Evolutionary conservation across 1,284 basidiomycete genomes (phyloP), one percentile per base, ranked within the genome.

Genomic region (Kalmanozyma brasiliensis): DNA sequence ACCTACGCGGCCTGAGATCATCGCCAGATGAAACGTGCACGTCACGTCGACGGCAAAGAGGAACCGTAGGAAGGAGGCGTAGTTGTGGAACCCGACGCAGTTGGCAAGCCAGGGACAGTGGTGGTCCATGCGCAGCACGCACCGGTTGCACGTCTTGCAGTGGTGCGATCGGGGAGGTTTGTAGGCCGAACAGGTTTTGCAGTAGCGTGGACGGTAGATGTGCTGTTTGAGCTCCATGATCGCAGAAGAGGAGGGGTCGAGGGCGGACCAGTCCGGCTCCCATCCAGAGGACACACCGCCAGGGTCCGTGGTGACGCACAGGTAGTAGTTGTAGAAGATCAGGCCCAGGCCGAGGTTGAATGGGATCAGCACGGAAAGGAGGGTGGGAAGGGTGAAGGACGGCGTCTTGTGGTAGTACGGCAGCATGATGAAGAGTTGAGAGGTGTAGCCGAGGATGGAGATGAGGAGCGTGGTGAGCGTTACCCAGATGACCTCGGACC

Each of bases 21-120:
- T 65, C 17, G 41, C 41, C 6, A 80, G 52, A 45, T 73, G 76
- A 26, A 61, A 71, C 22, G 56, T 84, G 80, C 91, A 93, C 8
- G 92, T 88, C n/a, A 94, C 37, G 79, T 95, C 91, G 52, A 98
- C 94, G 74, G 83, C 86, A 87, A 82, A 92, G 2, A 83, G 60
- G 42, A 83, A 82, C 22, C 82, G 74, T 13, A 83, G 46, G 43
- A 83, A 84, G 56, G 78, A 74, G 24, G 80, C 76, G 66, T 84
- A 82, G 44, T 83, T 84, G 24, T 71, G 48, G 16, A 77, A 63
- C 8, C 81, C 83, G 3, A 83, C 79, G 56, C 83, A 84, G 80
- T 92, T 92, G 78, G 78, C 80, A 10, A 82, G 47, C 81, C 81
- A 82, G 35, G 81, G 81, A 43, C 81, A 82, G 60, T 91, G 52